These are phyloP conservation scores for Ophiorrhiza pumila DNA, from an alignment of 257 asterid genomes.

Conservation along the genomic window DNA sequence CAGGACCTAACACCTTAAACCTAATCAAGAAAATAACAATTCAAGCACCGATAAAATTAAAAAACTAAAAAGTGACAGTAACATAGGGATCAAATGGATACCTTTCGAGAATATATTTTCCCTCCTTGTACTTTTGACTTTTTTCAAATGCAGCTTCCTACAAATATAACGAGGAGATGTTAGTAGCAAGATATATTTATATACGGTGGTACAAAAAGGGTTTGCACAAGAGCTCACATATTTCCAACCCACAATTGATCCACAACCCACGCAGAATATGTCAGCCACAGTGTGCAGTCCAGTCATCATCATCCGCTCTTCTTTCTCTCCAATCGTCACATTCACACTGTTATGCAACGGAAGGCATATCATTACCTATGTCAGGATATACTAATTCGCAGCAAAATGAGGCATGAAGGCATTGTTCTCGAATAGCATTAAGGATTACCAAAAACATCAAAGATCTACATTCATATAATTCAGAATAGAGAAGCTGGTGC, in stretches of 20 bases:
- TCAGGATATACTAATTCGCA: background rate
- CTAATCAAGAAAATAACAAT: conserved; percentile 27
- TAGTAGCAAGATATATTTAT: background rate
- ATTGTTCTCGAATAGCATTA: background rate
- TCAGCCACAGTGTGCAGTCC: conserved; percentile 83
- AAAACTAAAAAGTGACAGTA: background rate
- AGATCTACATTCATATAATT: background rate
- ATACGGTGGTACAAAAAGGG: background rate
- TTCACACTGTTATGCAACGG: conserved; percentile 52
- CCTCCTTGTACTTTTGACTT: conserved; percentile 73
- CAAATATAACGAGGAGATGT: conserved; percentile 5
- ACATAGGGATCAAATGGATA: conserved; percentile 19
- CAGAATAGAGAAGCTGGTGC: background rate
- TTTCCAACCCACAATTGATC: conserved; percentile 91
- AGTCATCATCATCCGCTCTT: conserved; percentile 72
- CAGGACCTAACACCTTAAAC: conserved; percentile 70
- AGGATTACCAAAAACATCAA: background rate
- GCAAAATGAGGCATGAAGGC: background rate
- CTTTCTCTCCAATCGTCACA: conserved; percentile 64
- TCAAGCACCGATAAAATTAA: background rate
- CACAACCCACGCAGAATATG: conserved; percentile 79
- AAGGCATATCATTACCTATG: conserved; percentile 20
- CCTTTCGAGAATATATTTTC: conserved; percentile 83
- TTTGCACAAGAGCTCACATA: conserved; percentile 40
- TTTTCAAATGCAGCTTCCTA: conserved; percentile 62